Conservation (phyloP, 2,329 filamentous ascomycete genomes). For the Exophiala phaeomuriformis region DNA sequence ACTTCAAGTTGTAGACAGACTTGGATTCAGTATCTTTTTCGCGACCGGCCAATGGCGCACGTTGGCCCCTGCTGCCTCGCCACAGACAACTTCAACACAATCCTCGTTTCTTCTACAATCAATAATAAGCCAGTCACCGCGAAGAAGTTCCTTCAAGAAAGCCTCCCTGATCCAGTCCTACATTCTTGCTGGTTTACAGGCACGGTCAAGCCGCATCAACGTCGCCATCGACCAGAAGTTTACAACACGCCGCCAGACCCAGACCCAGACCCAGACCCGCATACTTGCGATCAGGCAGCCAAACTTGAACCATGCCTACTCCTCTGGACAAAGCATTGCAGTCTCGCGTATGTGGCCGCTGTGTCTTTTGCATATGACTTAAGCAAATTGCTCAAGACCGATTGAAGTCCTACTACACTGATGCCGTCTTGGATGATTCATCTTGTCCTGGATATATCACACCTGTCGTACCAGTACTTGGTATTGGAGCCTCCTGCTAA, state of each 20-base stretch:
- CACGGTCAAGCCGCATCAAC: no score
- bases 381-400: no score
- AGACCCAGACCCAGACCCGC: neutral
- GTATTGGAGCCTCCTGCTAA: neutral
- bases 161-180: no score
- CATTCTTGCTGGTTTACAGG: no score
- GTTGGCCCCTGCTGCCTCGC: no score
- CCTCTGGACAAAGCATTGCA: slow-evolving; percentile 60
- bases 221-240: neutral
- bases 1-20: no score
- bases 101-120: neutral
- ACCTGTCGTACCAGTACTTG: neutral
- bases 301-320: slow-evolving; percentile 52
- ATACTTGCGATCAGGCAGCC: neutral
- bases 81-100: no score
- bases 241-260: neutral
- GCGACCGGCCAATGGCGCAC: no score
- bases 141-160: no score
- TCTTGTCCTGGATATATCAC: neutral
- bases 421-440: neutral
- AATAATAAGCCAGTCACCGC: neutral
- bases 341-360: slow-evolving; percentile 52
- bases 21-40: no score
- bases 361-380: neutral
- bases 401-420: no score